Conservation (phyloP, 495 filamentous ascomycete genomes). For the Aspergillus sclerotiicarbonarius region DNA sequence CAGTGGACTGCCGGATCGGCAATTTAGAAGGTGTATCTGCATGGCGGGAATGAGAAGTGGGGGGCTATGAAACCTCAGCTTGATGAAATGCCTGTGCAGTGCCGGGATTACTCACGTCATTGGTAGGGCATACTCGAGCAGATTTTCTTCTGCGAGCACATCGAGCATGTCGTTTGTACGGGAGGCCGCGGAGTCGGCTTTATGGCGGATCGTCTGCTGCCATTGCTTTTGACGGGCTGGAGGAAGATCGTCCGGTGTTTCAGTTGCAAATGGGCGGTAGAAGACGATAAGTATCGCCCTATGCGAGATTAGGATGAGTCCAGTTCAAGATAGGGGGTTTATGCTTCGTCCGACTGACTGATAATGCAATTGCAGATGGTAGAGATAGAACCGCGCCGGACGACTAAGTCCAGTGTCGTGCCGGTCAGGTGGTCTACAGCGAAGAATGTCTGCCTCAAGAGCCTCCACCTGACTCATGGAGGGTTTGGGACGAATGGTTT, state of each 20-base stretch:
- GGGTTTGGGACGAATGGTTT: conserved; percentile 12
- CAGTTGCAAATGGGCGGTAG: conserved; percentile 28
- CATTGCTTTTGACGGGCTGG: conserved; percentile 14
- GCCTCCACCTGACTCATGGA: conserved; percentile 20
- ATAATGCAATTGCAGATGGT: conserved; percentile 36
- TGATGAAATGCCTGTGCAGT: background rate
- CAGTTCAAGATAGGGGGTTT: background rate
- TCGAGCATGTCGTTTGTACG: conserved; percentile 35
- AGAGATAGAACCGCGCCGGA: conserved; percentile 22
- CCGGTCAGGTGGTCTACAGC: conserved; percentile 19
- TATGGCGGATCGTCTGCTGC: conserved; percentile 19
- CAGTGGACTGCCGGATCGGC: conserved; percentile 28
- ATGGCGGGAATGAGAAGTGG: conserved; percentile 40
- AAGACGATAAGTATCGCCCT: conserved; percentile 31
- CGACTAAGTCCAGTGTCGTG: conserved; percentile 15
- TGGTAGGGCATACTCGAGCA: conserved; percentile 27
- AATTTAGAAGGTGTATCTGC: conserved; percentile 40
- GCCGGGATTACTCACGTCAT: conserved; percentile 32
- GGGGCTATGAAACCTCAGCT: conserved; percentile 23
- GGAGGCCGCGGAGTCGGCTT: conserved; percentile 30
- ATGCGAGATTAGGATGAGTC: conserved; percentile 2
- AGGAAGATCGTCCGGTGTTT: conserved; percentile 15
- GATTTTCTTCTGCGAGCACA: conserved; percentile 27
- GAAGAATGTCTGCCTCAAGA: conserved; percentile 24
- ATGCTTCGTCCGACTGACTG: conserved; percentile 18